Evolutionary conservation across 805 yeast species (phyloP).

Genomic region (Yarrowia phangngaensis): DNA sequence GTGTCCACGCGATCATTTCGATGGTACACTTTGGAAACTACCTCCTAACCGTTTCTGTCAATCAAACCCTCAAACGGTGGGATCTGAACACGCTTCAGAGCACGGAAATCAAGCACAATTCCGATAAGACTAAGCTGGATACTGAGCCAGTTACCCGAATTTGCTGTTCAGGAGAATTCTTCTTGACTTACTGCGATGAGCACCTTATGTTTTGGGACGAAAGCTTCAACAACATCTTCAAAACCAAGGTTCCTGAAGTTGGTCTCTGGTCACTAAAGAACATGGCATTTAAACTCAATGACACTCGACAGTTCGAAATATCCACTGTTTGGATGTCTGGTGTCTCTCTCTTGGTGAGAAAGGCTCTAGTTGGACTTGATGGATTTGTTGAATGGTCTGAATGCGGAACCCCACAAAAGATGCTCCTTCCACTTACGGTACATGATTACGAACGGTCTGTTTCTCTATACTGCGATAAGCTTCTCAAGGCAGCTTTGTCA

Average conservation of each 20-base stretch:
- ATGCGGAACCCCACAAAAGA: background rate
- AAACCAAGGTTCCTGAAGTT: background rate
- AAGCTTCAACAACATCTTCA: constrained; percentile 41
- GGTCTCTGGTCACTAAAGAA: constrained; percentile 14
- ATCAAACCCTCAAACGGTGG: constrained; percentile 22
- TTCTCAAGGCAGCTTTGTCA: constrained; percentile 16
- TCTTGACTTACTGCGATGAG: background rate
- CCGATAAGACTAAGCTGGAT: constrained; percentile 14
- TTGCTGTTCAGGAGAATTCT: background rate
- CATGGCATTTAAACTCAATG: background rate
- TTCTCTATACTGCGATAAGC: constrained; percentile 7
- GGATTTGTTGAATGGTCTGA: constrained; percentile 5
- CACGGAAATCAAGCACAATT: background rate
- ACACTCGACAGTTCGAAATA: background rate
- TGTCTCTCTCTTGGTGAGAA: constrained; percentile 4
- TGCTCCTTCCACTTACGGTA: constrained; percentile 12
- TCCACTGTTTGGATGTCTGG: constrained; percentile 19
- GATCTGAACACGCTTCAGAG: background rate
- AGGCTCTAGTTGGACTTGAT: background rate
- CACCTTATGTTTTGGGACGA: constrained; percentile 51
- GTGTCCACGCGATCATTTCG: constrained; percentile 11
- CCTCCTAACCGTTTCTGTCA: constrained; percentile 22
- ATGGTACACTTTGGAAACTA: constrained; percentile 3
- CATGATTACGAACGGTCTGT: constrained; percentile 17
- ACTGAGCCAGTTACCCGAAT: constrained; percentile 20